Evolutionary conservation across 2,329 filamentous ascomycete species (phyloP), one percentile per base, ranked within the genome.

Genomic region (Coniosporium tulheliwenetii): DNA sequence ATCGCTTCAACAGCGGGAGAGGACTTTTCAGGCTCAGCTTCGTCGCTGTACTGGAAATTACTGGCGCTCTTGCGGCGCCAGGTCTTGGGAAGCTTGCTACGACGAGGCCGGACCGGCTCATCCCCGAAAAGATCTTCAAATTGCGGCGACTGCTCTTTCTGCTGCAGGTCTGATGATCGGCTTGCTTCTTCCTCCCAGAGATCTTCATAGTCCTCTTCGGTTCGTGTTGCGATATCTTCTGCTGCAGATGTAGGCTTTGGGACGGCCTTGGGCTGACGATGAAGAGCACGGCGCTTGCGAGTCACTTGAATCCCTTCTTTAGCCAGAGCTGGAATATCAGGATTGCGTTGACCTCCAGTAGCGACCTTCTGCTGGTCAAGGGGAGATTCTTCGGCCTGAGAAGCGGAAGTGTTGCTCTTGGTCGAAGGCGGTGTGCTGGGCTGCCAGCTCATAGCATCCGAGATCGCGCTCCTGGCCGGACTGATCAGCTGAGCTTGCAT

Each of bases 141-240:
- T n/a, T 42, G 40, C 39, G 48, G 42, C n/a, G 45, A 40, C 15
- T 52, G 45, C 10, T 51, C 44, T 34, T 44, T 30, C 26, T 47
- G 44, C 19, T 49, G 44, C 15, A 38, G 30, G 38, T 54, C 50
- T 1, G 48, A 42, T 5, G 48, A 49, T 8, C 62, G 57, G 35
- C 63, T 66, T 12, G 64, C 65, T 46, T 67, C 64, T 42, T 66
- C 64, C 49, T 64, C 57, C 66, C 66, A 69, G 15, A 69, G 58
- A 41, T 69, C 65, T 13, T 52, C 54, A 2, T 26, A 10, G 7
- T 40, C 41, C 5, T 41, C 36, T 5, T 41, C 41, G 3, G 19
- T 26, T 7, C 19, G 19, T 4, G 19, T 7, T 26, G 19, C 19
- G 19, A 7, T 26, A 7, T 3, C 19, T 26, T 26, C 19, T 26